Evolutionary conservation across 1,284 basidiomycete genomes (phyloP).

Genomic region (Bjerkandera adusta): DNA sequence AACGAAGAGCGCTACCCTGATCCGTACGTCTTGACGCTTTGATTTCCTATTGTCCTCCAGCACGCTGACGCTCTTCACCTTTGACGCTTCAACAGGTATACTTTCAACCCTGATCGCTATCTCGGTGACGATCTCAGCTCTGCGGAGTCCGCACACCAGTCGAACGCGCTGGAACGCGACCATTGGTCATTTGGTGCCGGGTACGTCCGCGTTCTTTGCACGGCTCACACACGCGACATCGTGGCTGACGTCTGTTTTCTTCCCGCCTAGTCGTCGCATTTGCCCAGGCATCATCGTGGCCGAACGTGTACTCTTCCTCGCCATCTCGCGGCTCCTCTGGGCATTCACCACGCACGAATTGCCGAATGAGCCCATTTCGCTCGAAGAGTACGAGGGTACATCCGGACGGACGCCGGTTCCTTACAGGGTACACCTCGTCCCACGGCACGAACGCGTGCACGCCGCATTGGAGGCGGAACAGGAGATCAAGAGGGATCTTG

Average conservation of each 20-base stretch:
- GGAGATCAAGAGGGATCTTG: conserved; percentile 10
- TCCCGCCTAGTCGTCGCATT: conserved; percentile 26
- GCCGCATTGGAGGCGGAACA: conserved; percentile 11
- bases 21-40: conserved; percentile 24
- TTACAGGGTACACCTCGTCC: conserved; percentile 12
- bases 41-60: background rate
- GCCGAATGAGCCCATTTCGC: conserved; percentile 15
- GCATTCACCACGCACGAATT: conserved; percentile 14
- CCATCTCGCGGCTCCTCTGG: conserved; percentile 17
- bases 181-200: conserved; percentile 43
- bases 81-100: too few relatives aligned
- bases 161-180: conserved; percentile 39
- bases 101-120: conserved; percentile 35
- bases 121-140: conserved; percentile 28
- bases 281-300: conserved; percentile 17
- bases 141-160: conserved; percentile 35
- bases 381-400: conserved; percentile 18
- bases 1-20: conserved; percentile 36
- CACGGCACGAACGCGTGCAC: conserved; percentile 16
- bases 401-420: conserved; percentile 16
- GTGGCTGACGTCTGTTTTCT: background rate
- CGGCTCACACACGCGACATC: background rate
- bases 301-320: conserved; percentile 17
- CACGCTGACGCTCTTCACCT: conserved; percentile 3
- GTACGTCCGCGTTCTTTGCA: conserved; percentile 19